phyloP scores from a whole-genome alignment of 345 rosid genomes.

The Populus alba region DNA sequence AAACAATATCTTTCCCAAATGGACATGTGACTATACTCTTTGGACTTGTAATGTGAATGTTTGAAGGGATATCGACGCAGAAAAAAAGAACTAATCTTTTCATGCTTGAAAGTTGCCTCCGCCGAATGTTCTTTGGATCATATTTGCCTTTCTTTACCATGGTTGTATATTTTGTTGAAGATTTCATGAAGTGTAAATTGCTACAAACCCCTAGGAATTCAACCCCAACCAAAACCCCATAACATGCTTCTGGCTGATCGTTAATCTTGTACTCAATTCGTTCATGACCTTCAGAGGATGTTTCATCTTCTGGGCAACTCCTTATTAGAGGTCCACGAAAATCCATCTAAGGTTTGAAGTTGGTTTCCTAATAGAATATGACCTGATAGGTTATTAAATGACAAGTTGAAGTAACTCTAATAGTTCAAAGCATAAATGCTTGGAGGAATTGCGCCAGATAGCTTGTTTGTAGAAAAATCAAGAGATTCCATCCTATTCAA shows the following conservation, averaged over 20 bases:
- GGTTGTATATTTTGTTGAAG: background rate
- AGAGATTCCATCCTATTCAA: constrained; percentile 32
- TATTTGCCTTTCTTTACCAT: background rate
- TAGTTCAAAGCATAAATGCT: constrained; percentile 36
- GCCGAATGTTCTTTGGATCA: background rate
- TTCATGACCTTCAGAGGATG: background rate
- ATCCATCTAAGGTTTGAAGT: constrained; percentile 24
- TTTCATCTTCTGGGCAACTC: constrained; percentile 6
- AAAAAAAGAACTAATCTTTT: background rate
- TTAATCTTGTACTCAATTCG: background rate
- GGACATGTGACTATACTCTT: background rate
- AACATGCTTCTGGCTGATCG: background rate
- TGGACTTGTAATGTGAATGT: background rate
- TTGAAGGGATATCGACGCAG: background rate
- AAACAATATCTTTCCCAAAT: too few relatives aligned
- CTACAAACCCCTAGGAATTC: constrained; percentile 10
- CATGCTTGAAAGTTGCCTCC: background rate
- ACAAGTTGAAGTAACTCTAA: constrained; percentile 38
- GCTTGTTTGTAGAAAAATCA: constrained; percentile 30
- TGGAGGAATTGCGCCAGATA: constrained; percentile 47
- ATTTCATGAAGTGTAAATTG: background rate
- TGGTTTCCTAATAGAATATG: constrained; percentile 33
- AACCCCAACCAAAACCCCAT: background rate
- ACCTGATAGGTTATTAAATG: constrained; percentile 48
- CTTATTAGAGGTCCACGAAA: constrained; percentile 26